A percentile compares a stretch with the other conserved stretches of the same genome.
phyloP scores from a whole-genome alignment of 331 rosid genomes.

The Malus hybrid region DNA sequence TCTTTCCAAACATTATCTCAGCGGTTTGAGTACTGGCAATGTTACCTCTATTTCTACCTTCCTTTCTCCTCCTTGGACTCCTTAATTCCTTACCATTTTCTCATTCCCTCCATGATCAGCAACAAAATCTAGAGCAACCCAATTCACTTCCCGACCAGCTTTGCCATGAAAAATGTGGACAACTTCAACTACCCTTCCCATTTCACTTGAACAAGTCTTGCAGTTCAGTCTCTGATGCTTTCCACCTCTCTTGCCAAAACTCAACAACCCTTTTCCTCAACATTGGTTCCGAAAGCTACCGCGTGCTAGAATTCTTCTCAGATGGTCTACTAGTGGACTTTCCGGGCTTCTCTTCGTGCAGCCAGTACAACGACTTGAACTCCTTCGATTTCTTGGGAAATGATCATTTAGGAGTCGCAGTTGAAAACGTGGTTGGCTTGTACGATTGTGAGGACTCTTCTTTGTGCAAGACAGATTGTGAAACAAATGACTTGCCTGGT shows the following conservation, averaged over 20 bases:
- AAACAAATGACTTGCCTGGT: constrained; percentile 49
- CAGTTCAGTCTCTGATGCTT: constrained; percentile 35
- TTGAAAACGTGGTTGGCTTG: constrained; percentile 67
- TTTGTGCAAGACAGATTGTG: constrained; percentile 70
- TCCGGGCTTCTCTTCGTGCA: constrained; percentile 49
- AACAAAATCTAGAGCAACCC: constrained; percentile 10
- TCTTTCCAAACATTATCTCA: constrained; percentile 12
- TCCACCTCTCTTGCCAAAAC: constrained; percentile 58
- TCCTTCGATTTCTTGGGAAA: constrained; percentile 41
- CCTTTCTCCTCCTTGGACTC: constrained; percentile 17
- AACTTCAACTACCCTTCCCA: constrained; percentile 63
- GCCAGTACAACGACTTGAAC: constrained; percentile 72
- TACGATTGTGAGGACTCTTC: constrained; percentile 96
- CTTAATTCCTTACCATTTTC: constrained; percentile 30
- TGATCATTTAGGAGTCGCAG: constrained; percentile 51
- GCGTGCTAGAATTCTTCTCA: constrained; percentile 58
- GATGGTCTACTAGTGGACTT: constrained; percentile 70
- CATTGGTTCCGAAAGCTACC: constrained; percentile 36
- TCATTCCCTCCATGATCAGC: constrained; percentile 22
- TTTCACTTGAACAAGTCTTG: constrained; percentile 66
- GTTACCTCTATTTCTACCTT: constrained; percentile 20
- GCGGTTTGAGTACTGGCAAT: constrained; percentile 27
- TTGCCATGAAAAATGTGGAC: constrained; percentile 66
- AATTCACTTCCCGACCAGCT: constrained; percentile 20
- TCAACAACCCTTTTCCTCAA: constrained; percentile 57